Evolutionary conservation across 257 asterid species (phyloP).

Genomic region (Schizonepeta tenuifolia): DNA sequence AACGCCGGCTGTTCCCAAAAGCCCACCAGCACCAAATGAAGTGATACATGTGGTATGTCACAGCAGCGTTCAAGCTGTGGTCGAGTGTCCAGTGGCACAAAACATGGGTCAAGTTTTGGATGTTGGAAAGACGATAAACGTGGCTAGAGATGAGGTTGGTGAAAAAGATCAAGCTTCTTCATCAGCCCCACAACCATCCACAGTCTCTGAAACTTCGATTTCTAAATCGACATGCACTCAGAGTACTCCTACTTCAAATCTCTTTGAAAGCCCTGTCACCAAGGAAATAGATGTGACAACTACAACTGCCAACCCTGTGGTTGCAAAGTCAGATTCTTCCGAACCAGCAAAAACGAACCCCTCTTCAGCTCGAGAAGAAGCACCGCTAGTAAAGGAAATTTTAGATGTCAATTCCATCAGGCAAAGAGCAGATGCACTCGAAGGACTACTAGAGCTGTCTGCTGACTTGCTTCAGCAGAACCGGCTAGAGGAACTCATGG

Average conservation of each 20-base stretch:
- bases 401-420: constrained; percentile 77
- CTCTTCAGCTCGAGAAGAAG: constrained; percentile 46
- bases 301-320: constrained; percentile 31
- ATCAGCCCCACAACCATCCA: constrained; percentile 41
- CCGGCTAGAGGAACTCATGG: constrained; percentile 84
- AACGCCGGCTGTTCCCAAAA: constrained; percentile 41
- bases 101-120: constrained; percentile 44
- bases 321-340: constrained; percentile 37
- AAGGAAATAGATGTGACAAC: constrained; percentile 56
- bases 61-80: constrained; percentile 67
- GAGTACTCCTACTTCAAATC: constrained; percentile 40
- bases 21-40: constrained; percentile 58
- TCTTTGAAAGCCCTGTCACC: constrained; percentile 41
- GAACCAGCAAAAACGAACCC: constrained; percentile 42
- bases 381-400: constrained; percentile 65
- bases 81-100: constrained; percentile 52
- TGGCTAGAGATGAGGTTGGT: constrained; percentile 54
- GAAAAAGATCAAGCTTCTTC: constrained; percentile 42
- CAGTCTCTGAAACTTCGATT: constrained; percentile 34
- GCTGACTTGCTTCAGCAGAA: constrained; percentile 92
- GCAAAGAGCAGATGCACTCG: constrained; percentile 98
- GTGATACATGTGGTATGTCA: constrained; percentile 69
- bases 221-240: constrained; percentile 41
- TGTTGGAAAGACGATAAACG: constrained; percentile 54
- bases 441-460: constrained; percentile 90